Percentiles rank a stretch among this genome's conserved stretches.
Conservation (phyloP, 495 filamentous ascomycete genomes). For the Chaetomium cochliodes region DNA sequence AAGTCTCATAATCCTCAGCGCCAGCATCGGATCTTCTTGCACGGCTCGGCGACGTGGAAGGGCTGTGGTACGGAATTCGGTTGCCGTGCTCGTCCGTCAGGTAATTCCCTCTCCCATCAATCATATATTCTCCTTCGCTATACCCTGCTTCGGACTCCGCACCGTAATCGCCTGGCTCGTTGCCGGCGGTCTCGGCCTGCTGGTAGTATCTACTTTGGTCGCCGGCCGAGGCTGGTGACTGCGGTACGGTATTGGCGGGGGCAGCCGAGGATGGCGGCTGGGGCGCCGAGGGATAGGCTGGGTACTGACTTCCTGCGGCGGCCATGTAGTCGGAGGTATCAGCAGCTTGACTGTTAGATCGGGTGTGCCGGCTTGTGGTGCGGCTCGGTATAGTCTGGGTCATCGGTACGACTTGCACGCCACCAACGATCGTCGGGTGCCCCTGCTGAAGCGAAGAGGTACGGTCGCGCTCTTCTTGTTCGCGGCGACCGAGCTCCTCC, state of each 20-base stretch:
- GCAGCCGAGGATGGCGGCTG: constrained; percentile 34
- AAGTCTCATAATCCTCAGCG: constrained; percentile 52
- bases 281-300: constrained; percentile 33
- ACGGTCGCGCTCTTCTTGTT: constrained; percentile 94
- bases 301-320: constrained; percentile 35
- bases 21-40: constrained; percentile 43
- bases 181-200: constrained; percentile 28
- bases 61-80: constrained; percentile 44
- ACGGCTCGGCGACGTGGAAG: constrained; percentile 32
- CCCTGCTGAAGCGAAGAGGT: constrained; percentile 80
- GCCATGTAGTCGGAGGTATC: constrained; percentile 43
- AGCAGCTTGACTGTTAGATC: constrained; percentile 39
- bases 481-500: constrained; percentile 92
- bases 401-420: constrained; percentile 97
- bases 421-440: constrained; percentile 84
- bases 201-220: constrained; percentile 29
- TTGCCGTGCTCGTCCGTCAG: constrained; percentile 49
- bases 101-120: constrained; percentile 50
- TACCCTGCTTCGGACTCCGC: constrained; percentile 53
- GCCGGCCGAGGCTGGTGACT: constrained; percentile 33
- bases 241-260: constrained; percentile 23
- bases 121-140: constrained; percentile 59
- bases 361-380: constrained; percentile 52
- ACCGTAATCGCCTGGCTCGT: constrained; percentile 35
- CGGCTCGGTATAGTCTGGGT: constrained; percentile 70